These are phyloP conservation scores for Hemerocallis citrina DNA, from an alignment of 106 monocot species.

Conservation along the genomic window DNA sequence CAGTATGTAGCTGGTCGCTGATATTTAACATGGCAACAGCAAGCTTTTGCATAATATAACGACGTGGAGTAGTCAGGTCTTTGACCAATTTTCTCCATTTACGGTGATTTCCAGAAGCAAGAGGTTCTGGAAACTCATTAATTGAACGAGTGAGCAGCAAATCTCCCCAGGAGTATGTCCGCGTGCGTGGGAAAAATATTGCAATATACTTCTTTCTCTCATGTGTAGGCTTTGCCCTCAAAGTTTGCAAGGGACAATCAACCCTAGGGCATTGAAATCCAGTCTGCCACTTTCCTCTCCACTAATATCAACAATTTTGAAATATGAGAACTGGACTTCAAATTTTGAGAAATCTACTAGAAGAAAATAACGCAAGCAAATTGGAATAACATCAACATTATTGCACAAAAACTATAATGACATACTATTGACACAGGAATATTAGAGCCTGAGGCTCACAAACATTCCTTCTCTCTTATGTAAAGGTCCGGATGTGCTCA, in stretches of 20 bases:
- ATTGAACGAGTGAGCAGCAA: slow-evolving; percentile 64
- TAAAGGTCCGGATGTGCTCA: too few relatives aligned
- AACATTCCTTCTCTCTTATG: too few relatives aligned
- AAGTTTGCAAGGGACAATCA: slow-evolving; percentile 72
- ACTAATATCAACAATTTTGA: too few relatives aligned
- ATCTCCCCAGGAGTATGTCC: slow-evolving; percentile 83
- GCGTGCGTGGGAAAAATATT: slow-evolving; percentile 79
- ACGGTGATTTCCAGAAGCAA: slow-evolving; percentile 61
- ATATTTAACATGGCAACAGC: slow-evolving; percentile 60
- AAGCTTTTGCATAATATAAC: slow-evolving; percentile 68
- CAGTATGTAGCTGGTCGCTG: slow-evolving; percentile 57
- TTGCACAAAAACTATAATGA: too few relatives aligned
- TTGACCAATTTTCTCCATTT: slow-evolving; percentile 77
- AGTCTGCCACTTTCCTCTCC: slow-evolving; percentile 98
- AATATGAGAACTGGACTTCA: too few relatives aligned
- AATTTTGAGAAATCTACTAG: too few relatives aligned
- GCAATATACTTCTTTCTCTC: slow-evolving; percentile 74
- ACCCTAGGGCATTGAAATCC: slow-evolving; percentile 62
- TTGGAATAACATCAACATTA: too few relatives aligned
- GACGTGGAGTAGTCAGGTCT: slow-evolving; percentile 51
- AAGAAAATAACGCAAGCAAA: too few relatives aligned
- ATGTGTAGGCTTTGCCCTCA: slow-evolving; percentile 87
- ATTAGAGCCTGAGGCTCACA: too few relatives aligned
- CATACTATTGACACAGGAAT: too few relatives aligned
- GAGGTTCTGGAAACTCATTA: slow-evolving; percentile 60